Base-by-base conservation (phyloP, 2,329 filamentous ascomycete species). In the Fusarium buharicum region DNA sequence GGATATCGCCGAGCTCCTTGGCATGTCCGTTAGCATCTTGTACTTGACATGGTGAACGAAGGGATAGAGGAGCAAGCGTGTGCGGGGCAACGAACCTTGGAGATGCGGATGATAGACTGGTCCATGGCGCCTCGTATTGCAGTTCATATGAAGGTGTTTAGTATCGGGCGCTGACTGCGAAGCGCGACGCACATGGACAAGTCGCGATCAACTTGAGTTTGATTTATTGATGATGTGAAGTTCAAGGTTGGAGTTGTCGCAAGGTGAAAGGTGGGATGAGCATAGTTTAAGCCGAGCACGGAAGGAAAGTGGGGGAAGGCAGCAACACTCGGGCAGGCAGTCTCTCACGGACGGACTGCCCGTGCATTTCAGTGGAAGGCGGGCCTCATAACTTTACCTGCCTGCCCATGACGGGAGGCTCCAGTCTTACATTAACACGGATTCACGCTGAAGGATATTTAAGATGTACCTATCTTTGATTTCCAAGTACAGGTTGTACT, bases 101-200 rank as follows among this genome's bases (percentile, higher is more conserved):
- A 91, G 77, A 96, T 94, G 65, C 92, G 90, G 68, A 96, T 88
- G 70, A 96, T 91, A 57, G 90, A 92, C 77, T 96, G 92, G 77
- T 95, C 92, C 76, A 78, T 77, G 66, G 63, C 66, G 71, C 47
- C 64, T 61, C 40, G 53, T 56, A 28, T 45, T 57, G 59, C 61
- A 69, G 56, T 52, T 51, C 34, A 48, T 14, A 20, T 46, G 33
- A 28, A 30, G 37, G 12, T 49, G 10, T 44, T 22, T 30, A 20
- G 17, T 10, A 28, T 9, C 22, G 30, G 18, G 40, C 31, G 24
- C 33, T 54, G 39, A 41, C 50, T 52, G 54, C 47, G 33, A 30
- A 50, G 39, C 30, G 45, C 51, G 51, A 61, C 51, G 55, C 58
- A 41, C 66, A 60, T 67, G 55, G 59, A 61, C 28, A 36, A 51